Evolutionary conservation across 768 basidiomycete genomes (phyloP).

Genomic region (Astraeus odoratus): DNA sequence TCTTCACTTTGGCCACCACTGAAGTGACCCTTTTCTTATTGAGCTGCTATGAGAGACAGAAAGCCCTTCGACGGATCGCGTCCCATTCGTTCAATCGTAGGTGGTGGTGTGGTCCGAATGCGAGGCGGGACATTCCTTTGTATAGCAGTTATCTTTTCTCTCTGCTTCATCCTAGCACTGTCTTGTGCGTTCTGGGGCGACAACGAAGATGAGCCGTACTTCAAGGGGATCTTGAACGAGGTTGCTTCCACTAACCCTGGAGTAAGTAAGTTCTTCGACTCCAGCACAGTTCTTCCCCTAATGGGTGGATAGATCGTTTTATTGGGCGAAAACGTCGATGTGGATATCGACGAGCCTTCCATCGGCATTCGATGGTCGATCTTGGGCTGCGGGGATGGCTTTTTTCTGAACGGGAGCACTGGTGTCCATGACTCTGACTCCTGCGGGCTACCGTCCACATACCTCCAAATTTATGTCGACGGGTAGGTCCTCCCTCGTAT

Average conservation of each 20-base stretch:
- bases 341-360: conserved; percentile 53
- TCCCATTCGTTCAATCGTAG: not conserved
- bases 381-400: conserved; percentile 41
- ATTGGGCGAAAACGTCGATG: conserved; percentile 49
- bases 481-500: conserved; percentile 28
- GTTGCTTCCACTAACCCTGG: conserved; percentile 38
- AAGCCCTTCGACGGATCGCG: conserved; percentile 7
- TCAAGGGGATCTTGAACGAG: conserved; percentile 34
- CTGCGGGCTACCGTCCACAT: conserved; percentile 42
- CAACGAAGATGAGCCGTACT: conserved; percentile 33
- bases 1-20: no score
- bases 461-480: conserved; percentile 43
- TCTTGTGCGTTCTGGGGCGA: conserved; percentile 44
- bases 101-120: conserved; percentile 21
- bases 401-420: conserved; percentile 38
- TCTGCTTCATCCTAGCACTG: conserved; percentile 43
- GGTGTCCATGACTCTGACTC: conserved; percentile 37
- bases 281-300: not conserved
- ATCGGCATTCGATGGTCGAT: conserved; percentile 52
- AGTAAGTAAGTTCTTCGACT: conserved; percentile 25
- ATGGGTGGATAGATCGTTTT: conserved; percentile 40
- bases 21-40: no score
- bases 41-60: conserved; percentile 11
- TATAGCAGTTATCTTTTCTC: conserved; percentile 37
- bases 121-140: conserved; percentile 21